These are phyloP conservation scores for Saccharomyces hybrid DNA, from an alignment of 1,139 yeast species.

Conservation along the genomic window DNA sequence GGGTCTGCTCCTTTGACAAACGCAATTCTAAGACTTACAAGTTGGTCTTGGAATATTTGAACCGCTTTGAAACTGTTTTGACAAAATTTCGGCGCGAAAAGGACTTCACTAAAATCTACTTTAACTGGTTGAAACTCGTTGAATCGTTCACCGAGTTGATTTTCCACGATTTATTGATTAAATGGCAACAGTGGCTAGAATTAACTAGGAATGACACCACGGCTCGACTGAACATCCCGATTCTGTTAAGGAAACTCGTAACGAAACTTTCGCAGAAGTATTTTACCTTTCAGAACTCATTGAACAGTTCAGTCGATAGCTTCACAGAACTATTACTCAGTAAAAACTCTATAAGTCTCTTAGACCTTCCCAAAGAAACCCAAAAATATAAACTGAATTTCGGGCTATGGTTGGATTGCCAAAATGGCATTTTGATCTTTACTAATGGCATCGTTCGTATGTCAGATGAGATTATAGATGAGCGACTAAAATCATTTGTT, in stretches of 20 bases:
- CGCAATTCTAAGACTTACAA: neutral
- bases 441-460: conserved; percentile 12
- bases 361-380: neutral
- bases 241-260: neutral
- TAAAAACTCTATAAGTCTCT: neutral
- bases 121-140: neutral
- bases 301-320: neutral
- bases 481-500: conserved; percentile 1
- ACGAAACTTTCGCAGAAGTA: neutral
- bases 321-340: neutral
- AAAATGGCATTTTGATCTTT: conserved; percentile 18
- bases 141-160: neutral
- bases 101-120: neutral
- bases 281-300: neutral
- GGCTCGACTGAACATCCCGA: neutral
- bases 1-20: neutral
- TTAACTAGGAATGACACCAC: neutral
- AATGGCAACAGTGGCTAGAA: neutral
- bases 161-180: neutral
- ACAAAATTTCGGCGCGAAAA: neutral
- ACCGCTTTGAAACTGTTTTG: neutral
- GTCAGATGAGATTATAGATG: neutral
- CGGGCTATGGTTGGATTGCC: conserved; percentile 22
- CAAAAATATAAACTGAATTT: conserved; percentile 1
- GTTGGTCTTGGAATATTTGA: neutral